Base-by-base conservation (phyloP, 805 yeast species). In the Spathaspora sp. region DNA sequence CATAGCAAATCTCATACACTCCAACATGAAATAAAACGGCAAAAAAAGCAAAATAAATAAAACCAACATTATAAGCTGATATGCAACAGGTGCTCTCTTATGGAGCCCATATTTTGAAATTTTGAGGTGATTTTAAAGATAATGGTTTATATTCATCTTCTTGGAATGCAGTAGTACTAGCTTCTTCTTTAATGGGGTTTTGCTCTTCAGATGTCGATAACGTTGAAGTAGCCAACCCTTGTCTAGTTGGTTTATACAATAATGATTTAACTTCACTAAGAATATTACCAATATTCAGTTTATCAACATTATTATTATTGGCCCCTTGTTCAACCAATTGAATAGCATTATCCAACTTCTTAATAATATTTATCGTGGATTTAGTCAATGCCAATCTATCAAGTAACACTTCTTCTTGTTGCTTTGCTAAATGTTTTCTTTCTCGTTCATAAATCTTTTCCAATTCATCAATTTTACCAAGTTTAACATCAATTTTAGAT, bases 371-470 rank as follows among this genome's bases (percentile, higher is more conserved):
- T 17, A 76, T 69, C 1, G 89, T 79, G 16, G 82, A 75, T 60
- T 82, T 84, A 43, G 86, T 77, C 56, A 87, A 75, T n/a, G 87
- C 77, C 35, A 88, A 63, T 52, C 90, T 72, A 57, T 87, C 90
- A 46, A 85, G 64, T 56, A 86, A 80, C 6, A 85, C 62, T 55
- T 85, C 89, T 57, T 84, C 87, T 59, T 86, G 88, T 60, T 83
- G 85, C 53, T 76, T 79, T 29, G 79, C 78, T 45, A 87, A 61
- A 32, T 77, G 70, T 56, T 81, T 83, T 57, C 82, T 80, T 60
- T 87, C 90, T 38, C 79, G 67, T 58, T 85, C 91, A 51, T 82
- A 74, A 44, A 85, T 81, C 61, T 77, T 81, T 64, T 87, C 94
- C 46, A 87, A 70, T 49, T 79, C 80, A 40, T 75, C 78, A 44